phyloP scores from a whole-genome alignment of 176 grass and related monocot genomes.

The Bolboschoenus planiculmis region DNA sequence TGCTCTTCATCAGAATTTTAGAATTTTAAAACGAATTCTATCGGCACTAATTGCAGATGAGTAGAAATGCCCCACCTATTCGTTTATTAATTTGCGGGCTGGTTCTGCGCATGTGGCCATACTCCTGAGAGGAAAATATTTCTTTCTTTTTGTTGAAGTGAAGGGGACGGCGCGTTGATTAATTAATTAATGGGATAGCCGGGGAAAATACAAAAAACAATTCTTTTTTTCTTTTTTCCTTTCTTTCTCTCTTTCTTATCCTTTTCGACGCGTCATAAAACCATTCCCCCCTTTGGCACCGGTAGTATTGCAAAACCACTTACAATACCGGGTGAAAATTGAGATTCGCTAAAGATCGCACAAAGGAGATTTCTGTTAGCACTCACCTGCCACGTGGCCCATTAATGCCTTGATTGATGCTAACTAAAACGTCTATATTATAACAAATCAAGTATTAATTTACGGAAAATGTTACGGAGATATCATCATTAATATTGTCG shows the following conservation, averaged over 20 bases:
- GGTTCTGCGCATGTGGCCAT: background rate
- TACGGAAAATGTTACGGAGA: too few species aligned
- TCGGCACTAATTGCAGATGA: background rate
- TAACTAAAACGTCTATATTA: too few species aligned
- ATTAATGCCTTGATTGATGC: too few species aligned
- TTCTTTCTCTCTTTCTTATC: background rate
- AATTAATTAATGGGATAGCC: too few species aligned
- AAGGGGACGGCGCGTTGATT: background rate
- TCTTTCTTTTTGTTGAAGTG: constrained; percentile 4
- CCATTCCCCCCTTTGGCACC: background rate
- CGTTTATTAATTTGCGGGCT: background rate
- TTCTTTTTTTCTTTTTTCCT: too few species aligned
- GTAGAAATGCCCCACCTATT: background rate
- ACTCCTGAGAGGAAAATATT: background rate
- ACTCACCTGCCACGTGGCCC: background rate
- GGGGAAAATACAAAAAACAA: too few species aligned
- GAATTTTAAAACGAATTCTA: background rate
- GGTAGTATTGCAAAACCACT: background rate
- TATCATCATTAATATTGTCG: too few species aligned
- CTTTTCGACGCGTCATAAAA: background rate
- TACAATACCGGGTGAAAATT: background rate
- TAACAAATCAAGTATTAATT: too few species aligned
- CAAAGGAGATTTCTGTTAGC: background rate
- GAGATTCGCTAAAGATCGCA: background rate
- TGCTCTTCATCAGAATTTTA: too few species aligned